These are phyloP conservation scores for Gastroboletus turbinatus DNA, from an alignment of 1,284 basidiomycete species.

Conservation along the genomic window DNA sequence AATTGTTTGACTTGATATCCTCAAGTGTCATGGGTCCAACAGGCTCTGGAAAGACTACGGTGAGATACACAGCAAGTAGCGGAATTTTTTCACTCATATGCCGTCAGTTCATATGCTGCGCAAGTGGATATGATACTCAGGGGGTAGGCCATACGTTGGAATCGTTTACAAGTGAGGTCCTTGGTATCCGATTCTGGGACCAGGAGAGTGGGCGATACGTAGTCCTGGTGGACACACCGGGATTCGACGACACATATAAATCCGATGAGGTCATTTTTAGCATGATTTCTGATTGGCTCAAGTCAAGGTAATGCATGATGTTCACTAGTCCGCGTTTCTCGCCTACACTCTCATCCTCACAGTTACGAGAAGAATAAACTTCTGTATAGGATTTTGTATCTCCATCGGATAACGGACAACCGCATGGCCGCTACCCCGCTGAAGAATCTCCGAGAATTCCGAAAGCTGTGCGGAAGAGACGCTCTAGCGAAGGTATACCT, in stretches of 20 bases:
- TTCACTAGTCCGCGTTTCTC: not conserved
- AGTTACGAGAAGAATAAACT: constrained; percentile 35
- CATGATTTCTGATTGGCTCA: constrained; percentile 28
- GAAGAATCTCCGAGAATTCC: too few species aligned
- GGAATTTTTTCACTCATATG: not conserved
- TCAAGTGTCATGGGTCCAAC: constrained; percentile 26
- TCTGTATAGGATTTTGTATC: constrained; percentile 46
- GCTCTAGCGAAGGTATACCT: too few species aligned
- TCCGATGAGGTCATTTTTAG: constrained; percentile 24
- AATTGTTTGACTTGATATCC: not conserved
- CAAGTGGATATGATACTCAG: constrained; percentile 7
- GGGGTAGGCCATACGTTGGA: constrained; percentile 13
- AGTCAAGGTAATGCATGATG: constrained; percentile 7
- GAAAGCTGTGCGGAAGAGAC: too few species aligned
- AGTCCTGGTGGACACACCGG: constrained; percentile 23
- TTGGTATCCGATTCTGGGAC: constrained; percentile 7
- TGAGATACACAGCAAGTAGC: not conserved
- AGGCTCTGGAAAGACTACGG: constrained; percentile 9
- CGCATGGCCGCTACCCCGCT: too few species aligned
- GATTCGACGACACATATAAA: constrained; percentile 18
- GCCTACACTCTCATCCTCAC: not conserved
- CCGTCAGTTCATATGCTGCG: constrained; percentile 27
- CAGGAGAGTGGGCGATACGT: not conserved
- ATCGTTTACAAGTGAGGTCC: constrained; percentile 20
- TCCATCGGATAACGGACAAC: too few species aligned